Evolutionary conservation across 257 asterid species (phyloP).

Genomic region (Asclepias syriaca): DNA sequence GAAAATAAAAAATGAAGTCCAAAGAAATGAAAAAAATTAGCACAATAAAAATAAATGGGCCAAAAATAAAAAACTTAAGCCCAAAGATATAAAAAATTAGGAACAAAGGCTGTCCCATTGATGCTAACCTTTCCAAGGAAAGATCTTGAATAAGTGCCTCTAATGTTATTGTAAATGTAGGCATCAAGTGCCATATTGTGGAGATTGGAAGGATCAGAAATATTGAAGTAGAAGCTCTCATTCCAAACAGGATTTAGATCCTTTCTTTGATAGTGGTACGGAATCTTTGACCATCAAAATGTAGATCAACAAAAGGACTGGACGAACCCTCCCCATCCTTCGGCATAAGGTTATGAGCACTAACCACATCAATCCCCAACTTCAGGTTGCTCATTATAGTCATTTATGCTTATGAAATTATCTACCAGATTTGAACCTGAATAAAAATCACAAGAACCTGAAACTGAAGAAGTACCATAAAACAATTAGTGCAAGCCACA

Average conservation of each 20-base stretch:
- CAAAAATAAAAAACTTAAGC: no score
- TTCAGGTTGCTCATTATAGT: slow-evolving; percentile 48
- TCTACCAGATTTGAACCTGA: slow-evolving; percentile 12
- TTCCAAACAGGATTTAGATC: slow-evolving; percentile 88
- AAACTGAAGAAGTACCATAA: slow-evolving; percentile 10
- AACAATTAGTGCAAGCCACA: background rate
- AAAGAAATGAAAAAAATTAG: no score
- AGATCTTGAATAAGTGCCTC: slow-evolving; percentile 39
- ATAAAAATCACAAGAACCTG: slow-evolving; percentile 23
- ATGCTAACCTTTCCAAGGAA: slow-evolving; percentile 79
- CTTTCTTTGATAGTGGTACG: slow-evolving; percentile 69
- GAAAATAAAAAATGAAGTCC: no score
- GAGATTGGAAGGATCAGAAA: slow-evolving; percentile 66
- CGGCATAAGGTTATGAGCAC: slow-evolving; percentile 81
- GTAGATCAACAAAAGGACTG: slow-evolving; percentile 68
- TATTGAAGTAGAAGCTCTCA: slow-evolving; percentile 75
- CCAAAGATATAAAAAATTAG: no score
- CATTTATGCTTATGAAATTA: slow-evolving; percentile 31
- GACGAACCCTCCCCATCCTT: slow-evolving; percentile 95
- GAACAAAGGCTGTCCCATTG: slow-evolving; percentile 75
- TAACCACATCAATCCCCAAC: slow-evolving; percentile 71
- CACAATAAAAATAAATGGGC: no score
- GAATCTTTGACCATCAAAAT: slow-evolving; percentile 65
- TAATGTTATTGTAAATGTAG: slow-evolving; percentile 49
- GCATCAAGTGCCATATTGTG: slow-evolving; percentile 56